A percentile compares a stretch with the other conserved stretches of the same genome.
Conservation (phyloP, 352 stramenopile species). For the Globisporangium carolinianum region DNA sequence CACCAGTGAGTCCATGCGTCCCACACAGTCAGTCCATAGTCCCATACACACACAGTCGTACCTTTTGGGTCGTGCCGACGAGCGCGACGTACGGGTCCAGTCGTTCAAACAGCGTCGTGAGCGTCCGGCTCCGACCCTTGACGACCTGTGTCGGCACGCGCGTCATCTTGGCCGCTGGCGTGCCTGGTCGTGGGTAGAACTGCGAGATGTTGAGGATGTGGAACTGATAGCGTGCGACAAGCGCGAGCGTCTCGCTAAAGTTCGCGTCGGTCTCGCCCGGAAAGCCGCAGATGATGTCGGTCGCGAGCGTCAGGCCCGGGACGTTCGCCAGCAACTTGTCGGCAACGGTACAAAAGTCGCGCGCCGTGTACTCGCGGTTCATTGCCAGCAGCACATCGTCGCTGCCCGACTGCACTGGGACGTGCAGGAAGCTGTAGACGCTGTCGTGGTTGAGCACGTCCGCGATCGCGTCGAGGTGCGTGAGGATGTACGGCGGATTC, state of each 20-base stretch:
- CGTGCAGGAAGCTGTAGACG: conserved; percentile 89
- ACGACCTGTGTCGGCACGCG: conserved; percentile 82
- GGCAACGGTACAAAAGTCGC: conserved; percentile 69
- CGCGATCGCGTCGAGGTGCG: conserved; percentile 81
- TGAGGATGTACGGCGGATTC: conserved; percentile 89
- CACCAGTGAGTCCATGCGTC: too few relatives aligned
- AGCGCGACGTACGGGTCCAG: conserved; percentile 75
- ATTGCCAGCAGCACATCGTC: conserved; percentile 85
- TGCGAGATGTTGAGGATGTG: conserved; percentile 92
- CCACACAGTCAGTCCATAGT: too few relatives aligned
- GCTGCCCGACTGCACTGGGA: conserved; percentile 88
- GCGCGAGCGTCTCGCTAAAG: conserved; percentile 83
- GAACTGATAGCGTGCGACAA: conserved; percentile 86
- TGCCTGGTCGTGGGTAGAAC: conserved; percentile 90
- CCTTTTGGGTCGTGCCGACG: conserved; percentile 47
- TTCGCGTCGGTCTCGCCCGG: conserved; percentile 84
- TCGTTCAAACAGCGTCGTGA: conserved; percentile 84
- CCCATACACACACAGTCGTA: conserved; percentile 1
- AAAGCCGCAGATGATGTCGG: conserved; percentile 93
- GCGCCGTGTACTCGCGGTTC: conserved; percentile 88
- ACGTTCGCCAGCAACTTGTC: conserved; percentile 76
- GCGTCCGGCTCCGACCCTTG: conserved; percentile 80
- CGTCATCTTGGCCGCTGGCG: conserved; percentile 87
- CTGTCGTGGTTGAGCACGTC: conserved; percentile 70
- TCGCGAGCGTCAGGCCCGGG: conserved; percentile 80